Conservation (phyloP, 805 yeast species). For the Candida boleticola region DNA sequence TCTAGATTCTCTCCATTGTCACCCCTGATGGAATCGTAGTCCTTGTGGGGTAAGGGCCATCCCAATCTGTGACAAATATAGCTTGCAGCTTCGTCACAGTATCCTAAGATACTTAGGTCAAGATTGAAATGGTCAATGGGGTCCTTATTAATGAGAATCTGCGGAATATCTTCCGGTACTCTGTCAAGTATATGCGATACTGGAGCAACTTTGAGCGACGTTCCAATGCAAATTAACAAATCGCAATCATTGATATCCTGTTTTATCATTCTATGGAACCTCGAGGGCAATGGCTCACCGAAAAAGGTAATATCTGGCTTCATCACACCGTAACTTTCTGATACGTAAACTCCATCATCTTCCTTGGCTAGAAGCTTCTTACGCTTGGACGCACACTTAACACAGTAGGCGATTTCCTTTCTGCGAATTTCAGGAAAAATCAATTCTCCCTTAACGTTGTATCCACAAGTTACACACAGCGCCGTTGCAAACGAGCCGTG, state of each 20-base stretch:
- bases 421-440: slow-evolving; percentile 47
- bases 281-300: slow-evolving; percentile 62
- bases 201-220: slow-evolving; percentile 69
- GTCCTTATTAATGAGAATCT: slow-evolving; percentile 38
- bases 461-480: slow-evolving; percentile 74
- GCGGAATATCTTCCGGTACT: slow-evolving; percentile 34
- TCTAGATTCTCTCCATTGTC: slow-evolving; percentile 10
- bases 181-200: slow-evolving; percentile 40
- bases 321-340: slow-evolving; percentile 50
- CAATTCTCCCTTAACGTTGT: slow-evolving; percentile 49
- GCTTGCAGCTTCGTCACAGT: slow-evolving; percentile 40
- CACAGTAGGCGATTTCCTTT: slow-evolving; percentile 55
- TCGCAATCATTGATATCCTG: slow-evolving; percentile 71
- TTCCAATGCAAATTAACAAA: slow-evolving; percentile 78
- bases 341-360: slow-evolving; percentile 18
- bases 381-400: slow-evolving; percentile 26
- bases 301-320: slow-evolving; percentile 90
- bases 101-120: slow-evolving; percentile 38
- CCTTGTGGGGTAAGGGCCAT: slow-evolving; percentile 35
- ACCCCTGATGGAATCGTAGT: slow-evolving; percentile 18
- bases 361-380: slow-evolving; percentile 21
- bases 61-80: slow-evolving; percentile 31
- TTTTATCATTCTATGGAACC: slow-evolving; percentile 30
- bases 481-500: slow-evolving; percentile 79
- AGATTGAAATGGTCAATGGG: slow-evolving; percentile 34